A percentile compares a stretch with the other conserved stretches of the same genome.
Conservation (phyloP, 2,329 filamentous ascomycete genomes). For the Clonostachys sp. region DNA sequence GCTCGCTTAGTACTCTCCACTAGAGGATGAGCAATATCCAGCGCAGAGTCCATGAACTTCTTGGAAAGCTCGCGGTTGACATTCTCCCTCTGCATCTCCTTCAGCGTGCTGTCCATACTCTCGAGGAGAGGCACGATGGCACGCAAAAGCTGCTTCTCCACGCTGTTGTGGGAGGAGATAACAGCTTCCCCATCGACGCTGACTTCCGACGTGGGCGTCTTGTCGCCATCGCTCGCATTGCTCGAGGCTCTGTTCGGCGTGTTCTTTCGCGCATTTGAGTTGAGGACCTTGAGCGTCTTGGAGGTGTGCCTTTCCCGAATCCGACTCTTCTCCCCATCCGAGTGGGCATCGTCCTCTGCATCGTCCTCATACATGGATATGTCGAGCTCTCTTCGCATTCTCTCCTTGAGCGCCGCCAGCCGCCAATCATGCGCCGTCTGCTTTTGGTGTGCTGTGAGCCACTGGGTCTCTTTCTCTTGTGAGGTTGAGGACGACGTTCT, state of each 20-base stretch:
- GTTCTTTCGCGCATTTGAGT: neutral
- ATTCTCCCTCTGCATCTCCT: constrained; percentile 1
- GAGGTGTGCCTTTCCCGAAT: neutral
- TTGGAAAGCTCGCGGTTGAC: neutral
- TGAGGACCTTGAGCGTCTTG: constrained; percentile 1
- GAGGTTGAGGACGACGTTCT: neutral
- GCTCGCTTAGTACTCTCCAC: too few species aligned
- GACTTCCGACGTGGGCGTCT: neutral
- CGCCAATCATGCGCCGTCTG: constrained; percentile 5
- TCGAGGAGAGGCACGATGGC: constrained; percentile 2
- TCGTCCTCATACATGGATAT: neutral
- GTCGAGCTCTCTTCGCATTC: neutral
- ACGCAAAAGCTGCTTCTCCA: constrained; percentile 1
- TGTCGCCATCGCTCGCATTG: neutral
- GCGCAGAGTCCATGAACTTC: constrained; percentile 1
- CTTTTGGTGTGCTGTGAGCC: constrained; percentile 1
- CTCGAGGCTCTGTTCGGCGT: neutral
- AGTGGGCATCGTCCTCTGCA: neutral
- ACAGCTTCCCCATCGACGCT: neutral
- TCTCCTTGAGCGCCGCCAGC: neutral
- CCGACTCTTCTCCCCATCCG: neutral
- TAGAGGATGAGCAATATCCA: neutral
- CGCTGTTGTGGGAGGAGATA: neutral
- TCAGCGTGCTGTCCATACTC: constrained; percentile 2
- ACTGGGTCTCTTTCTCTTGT: constrained; percentile 1